Evolutionary conservation across 331 rosid genomes (phyloP).

Genomic region (Dryas integrifolia): DNA sequence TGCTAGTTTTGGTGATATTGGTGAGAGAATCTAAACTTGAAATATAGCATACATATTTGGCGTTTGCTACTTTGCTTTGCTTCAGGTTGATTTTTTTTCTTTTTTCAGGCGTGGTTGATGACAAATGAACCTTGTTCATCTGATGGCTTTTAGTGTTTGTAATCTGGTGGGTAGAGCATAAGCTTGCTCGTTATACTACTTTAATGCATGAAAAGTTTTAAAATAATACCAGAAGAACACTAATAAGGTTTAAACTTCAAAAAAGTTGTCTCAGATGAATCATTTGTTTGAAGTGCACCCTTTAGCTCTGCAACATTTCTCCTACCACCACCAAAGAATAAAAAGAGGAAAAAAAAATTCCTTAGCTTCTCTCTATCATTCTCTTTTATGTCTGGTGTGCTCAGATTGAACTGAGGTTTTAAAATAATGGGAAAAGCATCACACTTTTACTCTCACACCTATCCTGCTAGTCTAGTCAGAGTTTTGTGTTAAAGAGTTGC

Average conservation of each 20-base stretch:
- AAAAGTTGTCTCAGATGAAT: background rate
- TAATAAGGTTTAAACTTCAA: background rate
- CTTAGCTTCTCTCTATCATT: background rate
- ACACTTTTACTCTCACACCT: background rate
- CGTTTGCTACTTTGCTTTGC: constrained; percentile 8
- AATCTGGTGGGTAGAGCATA: constrained; percentile 28
- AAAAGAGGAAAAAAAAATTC: background rate
- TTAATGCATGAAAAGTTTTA: constrained; percentile 2
- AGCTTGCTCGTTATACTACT: constrained; percentile 10
- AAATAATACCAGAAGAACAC: background rate
- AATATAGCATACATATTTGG: constrained; percentile 12
- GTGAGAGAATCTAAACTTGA: constrained; percentile 8
- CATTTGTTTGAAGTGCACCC: background rate
- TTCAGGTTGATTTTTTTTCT: constrained; percentile 21
- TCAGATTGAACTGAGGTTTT: background rate
- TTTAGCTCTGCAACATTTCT: background rate
- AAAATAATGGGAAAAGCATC: background rate
- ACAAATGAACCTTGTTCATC: constrained; percentile 28
- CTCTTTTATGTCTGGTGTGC: background rate
- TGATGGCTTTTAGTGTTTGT: constrained; percentile 26
- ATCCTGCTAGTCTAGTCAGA: background rate
- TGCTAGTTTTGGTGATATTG: background rate
- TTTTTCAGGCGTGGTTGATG: constrained; percentile 27
- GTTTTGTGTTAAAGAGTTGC: background rate
- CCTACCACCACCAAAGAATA: background rate